Conservation (phyloP, 306 rosid species). For the Pyrus pyrifolia region DNA sequence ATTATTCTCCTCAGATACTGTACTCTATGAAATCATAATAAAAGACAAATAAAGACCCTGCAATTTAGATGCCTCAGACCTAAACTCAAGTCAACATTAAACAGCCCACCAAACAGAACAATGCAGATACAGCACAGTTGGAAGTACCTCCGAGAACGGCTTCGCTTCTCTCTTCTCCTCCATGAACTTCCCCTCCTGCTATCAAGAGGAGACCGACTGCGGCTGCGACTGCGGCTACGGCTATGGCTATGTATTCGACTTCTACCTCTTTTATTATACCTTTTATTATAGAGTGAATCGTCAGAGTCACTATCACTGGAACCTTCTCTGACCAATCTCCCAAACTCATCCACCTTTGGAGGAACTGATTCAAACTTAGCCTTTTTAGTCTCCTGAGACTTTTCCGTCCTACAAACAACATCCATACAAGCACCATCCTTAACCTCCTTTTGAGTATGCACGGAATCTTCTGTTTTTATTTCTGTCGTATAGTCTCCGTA, state of each 20-base stretch:
- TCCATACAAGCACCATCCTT: slow-evolving; percentile 26
- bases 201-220: slow-evolving; percentile 48
- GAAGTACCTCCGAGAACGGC: slow-evolving; percentile 76
- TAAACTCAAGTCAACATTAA: slow-evolving; percentile 9
- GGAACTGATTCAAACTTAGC: slow-evolving; percentile 33
- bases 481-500: slow-evolving; percentile 83
- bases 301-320: slow-evolving; percentile 66
- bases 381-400: slow-evolving; percentile 32
- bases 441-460: slow-evolving; percentile 23
- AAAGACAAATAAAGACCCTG: not conserved
- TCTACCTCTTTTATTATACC: slow-evolving; percentile 51
- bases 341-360: slow-evolving; percentile 71
- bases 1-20: not conserved
- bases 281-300: slow-evolving; percentile 38
- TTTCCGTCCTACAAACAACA: slow-evolving; percentile 18
- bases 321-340: slow-evolving; percentile 71
- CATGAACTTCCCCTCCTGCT: slow-evolving; percentile 61
- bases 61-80: slow-evolving; percentile 12
- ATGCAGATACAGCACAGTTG: slow-evolving; percentile 9
- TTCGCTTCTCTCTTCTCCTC: slow-evolving; percentile 71
- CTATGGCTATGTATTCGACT: slow-evolving; percentile 40
- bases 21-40: slow-evolving; percentile 1
- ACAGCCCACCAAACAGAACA: slow-evolving; percentile 6
- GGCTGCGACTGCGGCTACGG: slow-evolving; percentile 32
- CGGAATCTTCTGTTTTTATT: slow-evolving; percentile 77